Percentiles rank a stretch among this genome's conserved stretches.
phyloP scores from a whole-genome alignment of 495 filamentous ascomycete genomes.

The Venustampulla echinocandica region DNA sequence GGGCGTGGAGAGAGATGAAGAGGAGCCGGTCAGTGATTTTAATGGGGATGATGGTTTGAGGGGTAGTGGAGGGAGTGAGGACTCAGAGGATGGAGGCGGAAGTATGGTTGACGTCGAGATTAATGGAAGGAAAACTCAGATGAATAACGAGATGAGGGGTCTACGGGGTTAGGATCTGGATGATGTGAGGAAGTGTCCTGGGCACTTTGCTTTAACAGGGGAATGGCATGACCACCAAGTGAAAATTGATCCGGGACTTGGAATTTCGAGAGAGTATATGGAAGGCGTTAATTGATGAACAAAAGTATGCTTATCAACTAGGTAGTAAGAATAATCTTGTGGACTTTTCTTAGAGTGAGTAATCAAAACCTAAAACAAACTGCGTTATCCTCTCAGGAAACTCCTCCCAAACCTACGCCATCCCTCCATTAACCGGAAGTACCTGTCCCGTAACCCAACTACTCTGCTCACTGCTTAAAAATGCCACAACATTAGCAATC shows the following conservation, averaged over 20 bases:
- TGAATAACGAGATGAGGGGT: not conserved
- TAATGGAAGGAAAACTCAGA: not conserved
- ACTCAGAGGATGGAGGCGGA: not conserved
- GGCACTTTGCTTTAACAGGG: not conserved
- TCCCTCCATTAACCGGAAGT: constrained; percentile 52
- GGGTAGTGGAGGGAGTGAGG: not conserved
- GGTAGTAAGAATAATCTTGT: not conserved
- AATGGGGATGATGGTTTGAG: not conserved
- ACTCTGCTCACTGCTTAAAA: constrained; percentile 40
- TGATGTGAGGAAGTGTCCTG: too few species aligned
- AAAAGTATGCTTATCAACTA: not conserved
- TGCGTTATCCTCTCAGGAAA: not conserved
- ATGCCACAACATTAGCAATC: constrained; percentile 48
- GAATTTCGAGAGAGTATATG: not conserved
- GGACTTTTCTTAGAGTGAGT: too few species aligned
- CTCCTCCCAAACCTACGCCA: constrained; percentile 9
- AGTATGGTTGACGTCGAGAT: not conserved
- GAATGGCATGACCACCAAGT: too few species aligned
- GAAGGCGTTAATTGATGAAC: not conserved
- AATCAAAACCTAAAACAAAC: not conserved
- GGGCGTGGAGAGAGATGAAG: constrained; percentile 38
- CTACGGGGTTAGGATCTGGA: not conserved
- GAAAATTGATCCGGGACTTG: too few species aligned
- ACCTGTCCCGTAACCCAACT: constrained; percentile 61
- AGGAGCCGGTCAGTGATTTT: constrained; percentile 26